Evolutionary conservation across 2,329 filamentous ascomycete species (phyloP).

Genomic region (Aureobasidium namibiae): DNA sequence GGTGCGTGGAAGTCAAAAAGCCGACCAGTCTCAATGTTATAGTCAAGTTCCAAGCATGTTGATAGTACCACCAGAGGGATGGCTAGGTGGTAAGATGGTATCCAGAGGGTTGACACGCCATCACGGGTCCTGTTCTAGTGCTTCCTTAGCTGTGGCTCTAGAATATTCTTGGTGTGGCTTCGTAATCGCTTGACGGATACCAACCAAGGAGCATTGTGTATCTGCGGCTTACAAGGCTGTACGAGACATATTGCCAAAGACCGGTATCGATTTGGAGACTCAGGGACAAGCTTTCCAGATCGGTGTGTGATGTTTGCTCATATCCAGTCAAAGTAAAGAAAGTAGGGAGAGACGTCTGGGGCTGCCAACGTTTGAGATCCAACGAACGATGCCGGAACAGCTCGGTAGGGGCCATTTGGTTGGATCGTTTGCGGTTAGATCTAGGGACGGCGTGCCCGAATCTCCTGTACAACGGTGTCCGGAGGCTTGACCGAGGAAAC

Average conservation of each 20-base stretch:
- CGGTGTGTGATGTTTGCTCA: not conserved
- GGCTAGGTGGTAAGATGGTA: not conserved
- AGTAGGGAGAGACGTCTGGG: not conserved
- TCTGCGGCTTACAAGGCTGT: not conserved
- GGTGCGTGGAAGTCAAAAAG: not conserved
- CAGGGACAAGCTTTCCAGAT: not conserved
- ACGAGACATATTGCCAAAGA: not conserved
- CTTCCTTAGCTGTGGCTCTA: not conserved
- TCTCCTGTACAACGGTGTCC: not conserved
- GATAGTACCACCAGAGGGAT: not conserved
- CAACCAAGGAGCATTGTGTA: not conserved
- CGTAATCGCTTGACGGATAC: not conserved
- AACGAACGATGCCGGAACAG: not conserved
- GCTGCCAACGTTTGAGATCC: not conserved
- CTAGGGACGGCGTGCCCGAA: not conserved
- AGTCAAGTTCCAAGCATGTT: not conserved
- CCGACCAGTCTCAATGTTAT: not conserved
- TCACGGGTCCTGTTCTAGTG: not conserved
- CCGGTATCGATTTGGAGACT: not conserved
- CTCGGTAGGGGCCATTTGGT: not conserved
- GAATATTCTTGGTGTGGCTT: not conserved
- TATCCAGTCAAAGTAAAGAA: not conserved
- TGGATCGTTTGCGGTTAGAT: not conserved
- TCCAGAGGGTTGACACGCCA: not conserved
- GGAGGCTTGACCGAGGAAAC: slow-evolving; percentile 2